Evolutionary conservation across 345 rosid species (phyloP), one percentile per base, ranked within the genome.

Genomic region (Durio zibethinus): DNA sequence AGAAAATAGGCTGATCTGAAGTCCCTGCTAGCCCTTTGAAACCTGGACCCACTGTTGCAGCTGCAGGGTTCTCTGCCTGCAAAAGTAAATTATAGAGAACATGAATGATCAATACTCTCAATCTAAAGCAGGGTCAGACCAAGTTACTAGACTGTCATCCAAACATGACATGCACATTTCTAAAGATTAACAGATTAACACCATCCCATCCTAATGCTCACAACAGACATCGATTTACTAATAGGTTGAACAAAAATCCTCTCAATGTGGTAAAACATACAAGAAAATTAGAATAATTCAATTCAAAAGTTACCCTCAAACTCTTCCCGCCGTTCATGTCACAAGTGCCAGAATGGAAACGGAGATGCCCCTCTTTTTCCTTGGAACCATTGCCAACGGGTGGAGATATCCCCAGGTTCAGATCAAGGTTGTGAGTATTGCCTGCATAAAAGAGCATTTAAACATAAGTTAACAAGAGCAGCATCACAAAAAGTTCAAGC

Each of bases 371-470:
- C 72, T 84, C 87, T 52, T 80, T 85, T 79, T 87, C 92, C 81
- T 86, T 85, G 33, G 87, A 62, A 83, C 82, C 33, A 69, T 82
- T 83, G 75, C 85, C 80, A 33, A 81, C 50, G n/a, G 97, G 82
- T 77, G 90, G 80, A 78, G 97, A 86, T 27, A 93, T 90, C 76
- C 95, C 95, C 88, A 94, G 85, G 85, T 88, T 91, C 79, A 94
- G 89, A 81, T 91, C 93, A 73, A 94, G 92, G 80, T 91, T 87
- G 65, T 77, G 84, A 60, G 72, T 74, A 10, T 79, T 43, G 50
- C 76, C 96, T 91, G 86, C 73, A 79, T 47, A 1, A 14, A 65
- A 69, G 60, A 65, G 8, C 10, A 72, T 72, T 45, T 33, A 18
- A 57, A 77, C n/a, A 59, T 53, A 62, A 60, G 57, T 79, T 80